Evolutionary conservation across 768 basidiomycete genomes (phyloP), one percentile per base, ranked within the genome.

Genomic region (Phanerochaete sordida): DNA sequence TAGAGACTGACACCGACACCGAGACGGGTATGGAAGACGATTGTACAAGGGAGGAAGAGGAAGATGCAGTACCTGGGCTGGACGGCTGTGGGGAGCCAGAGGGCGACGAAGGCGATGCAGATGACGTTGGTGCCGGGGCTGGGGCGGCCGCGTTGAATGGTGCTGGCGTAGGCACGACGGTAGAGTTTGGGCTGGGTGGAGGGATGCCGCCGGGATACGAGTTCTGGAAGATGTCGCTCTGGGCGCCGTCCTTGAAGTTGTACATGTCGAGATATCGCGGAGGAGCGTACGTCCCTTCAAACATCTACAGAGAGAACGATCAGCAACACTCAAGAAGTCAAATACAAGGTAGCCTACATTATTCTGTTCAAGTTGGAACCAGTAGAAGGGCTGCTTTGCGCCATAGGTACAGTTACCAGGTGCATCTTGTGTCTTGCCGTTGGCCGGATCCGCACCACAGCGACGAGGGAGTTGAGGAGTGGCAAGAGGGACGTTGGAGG

Each of bases 321-420:
- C 8, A 45, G 5, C 12, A 28, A 11, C 7, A 45, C 12, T 35
- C n/a, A 26, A 33, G 19, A 11, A 23, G n/a, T 37, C 16, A 44
- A 8, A 12, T 47, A 23, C 9, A 13, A 31, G 16, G 11, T 31
- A 0, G 72, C 83, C 39, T 49, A 86, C 87, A 57, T 86, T 88
- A 69, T 88, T 88, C 28, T 73, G 66, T 64, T 88, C 83, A 1
- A 66, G 66, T 66, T 88, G 84, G 71, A 80, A 81, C 88, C 88
- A 90, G 68, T 88, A 89, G 57, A 87, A 77, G 0, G 87, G 87
- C 54, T 81, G 79, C 65, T 89, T 88, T 16, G 87, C 83, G 30
- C 88, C 88, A 61, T 83, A 87, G 1, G 88, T 90, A 70, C 88
- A 90, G 68, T 90, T 90, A 1, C 78, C 81, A 2, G 81, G 82